Percentiles rank a stretch among this genome's conserved stretches.
Evolutionary conservation across 139 green algal species (phyloP).

Genomic region (Axilococcus clingmanii): DNA sequence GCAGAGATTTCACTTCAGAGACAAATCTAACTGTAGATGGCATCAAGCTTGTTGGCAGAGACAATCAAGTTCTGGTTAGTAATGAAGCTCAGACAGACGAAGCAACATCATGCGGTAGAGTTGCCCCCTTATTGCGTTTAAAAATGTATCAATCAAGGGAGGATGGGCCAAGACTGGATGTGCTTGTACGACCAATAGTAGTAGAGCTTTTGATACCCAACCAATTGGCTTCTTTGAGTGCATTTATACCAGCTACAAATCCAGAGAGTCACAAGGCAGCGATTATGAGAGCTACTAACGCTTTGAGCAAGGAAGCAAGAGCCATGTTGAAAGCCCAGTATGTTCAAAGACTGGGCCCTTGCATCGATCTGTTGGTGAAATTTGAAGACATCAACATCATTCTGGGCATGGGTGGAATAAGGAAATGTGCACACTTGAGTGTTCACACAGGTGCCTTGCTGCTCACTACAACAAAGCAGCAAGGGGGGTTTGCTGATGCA

Average conservation of each 20-base stretch:
- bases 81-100: conserved; percentile 1
- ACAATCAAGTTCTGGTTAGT: conserved; percentile 11
- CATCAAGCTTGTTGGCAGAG: conserved; percentile 4
- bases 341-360: conserved; percentile 2
- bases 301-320: conserved; percentile 4
- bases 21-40: neutral
- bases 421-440: no score
- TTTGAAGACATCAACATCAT: conserved; percentile 9
- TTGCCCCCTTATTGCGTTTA: no score
- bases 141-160: no score
- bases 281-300: conserved; percentile 19
- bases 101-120: neutral
- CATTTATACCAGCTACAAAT: no score
- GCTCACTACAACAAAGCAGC: neutral
- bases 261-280: no score
- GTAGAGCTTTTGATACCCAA: no score
- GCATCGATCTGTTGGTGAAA: conserved; percentile 17
- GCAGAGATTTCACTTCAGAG: neutral
- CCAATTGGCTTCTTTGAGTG: no score
- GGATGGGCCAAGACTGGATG: no score
- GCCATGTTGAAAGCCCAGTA: conserved; percentile 10
- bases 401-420: neutral
- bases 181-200: no score
- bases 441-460: conserved; percentile 14
- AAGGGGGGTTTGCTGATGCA: neutral